phyloP scores from a whole-genome alignment of 176 grass and related monocot genomes.

The Bolboschoenus planiculmis region DNA sequence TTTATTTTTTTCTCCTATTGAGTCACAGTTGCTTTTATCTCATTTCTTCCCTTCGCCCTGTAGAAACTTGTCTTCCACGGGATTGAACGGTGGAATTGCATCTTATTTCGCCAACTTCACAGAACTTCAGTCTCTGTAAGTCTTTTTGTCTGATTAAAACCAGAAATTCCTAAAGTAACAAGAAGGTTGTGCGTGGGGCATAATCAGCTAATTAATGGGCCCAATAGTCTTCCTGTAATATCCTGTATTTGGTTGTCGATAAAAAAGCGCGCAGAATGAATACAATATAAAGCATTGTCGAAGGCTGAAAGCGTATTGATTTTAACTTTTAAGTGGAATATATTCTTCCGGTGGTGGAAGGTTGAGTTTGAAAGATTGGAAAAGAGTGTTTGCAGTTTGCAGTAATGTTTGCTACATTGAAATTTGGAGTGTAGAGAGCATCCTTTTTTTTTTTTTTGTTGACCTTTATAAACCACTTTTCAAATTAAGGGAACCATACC shows the following conservation, averaged over 20 bases:
- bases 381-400: background rate
- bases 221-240: too few species aligned
- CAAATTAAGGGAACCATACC: background rate
- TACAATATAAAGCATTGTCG: too few species aligned
- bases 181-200: background rate
- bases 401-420: background rate
- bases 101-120: conserved; percentile 29
- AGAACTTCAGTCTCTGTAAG: conserved; percentile 38
- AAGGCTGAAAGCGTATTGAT: background rate
- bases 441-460: background rate
- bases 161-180: background rate
- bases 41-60: background rate
- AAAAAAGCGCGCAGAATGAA: too few species aligned
- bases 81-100: conserved; percentile 32
- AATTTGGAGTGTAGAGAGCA: background rate
- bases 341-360: background rate
- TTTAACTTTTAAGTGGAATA: background rate
- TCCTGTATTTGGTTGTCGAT: too few species aligned
- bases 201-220: background rate
- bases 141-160: background rate
- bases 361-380: background rate
- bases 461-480: background rate
- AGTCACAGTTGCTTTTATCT: background rate
- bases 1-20: background rate
- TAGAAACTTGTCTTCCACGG: conserved; percentile 37